phyloP scores from a whole-genome alignment of 2,329 filamentous ascomycete genomes.

The Chalaropsis ovoidea region DNA sequence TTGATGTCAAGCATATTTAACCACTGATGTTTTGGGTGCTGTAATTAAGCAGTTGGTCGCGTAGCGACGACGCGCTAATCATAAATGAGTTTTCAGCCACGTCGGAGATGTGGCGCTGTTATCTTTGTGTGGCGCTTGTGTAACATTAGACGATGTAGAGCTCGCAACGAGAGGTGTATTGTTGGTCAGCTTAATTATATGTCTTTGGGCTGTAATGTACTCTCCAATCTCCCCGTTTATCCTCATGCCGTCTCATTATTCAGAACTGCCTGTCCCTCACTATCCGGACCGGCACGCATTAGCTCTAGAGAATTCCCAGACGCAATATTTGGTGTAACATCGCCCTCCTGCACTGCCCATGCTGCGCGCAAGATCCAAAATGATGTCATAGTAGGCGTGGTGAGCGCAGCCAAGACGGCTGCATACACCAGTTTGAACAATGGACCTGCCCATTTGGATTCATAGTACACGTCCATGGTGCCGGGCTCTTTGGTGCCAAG shows the following conservation, averaged over 20 bases:
- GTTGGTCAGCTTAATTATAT: not conserved
- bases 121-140: not conserved
- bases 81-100: not conserved
- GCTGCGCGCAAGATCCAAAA: conserved; percentile 45
- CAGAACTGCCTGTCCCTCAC: too few species aligned
- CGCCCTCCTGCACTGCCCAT: conserved; percentile 13
- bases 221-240: not conserved
- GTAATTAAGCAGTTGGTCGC: not conserved
- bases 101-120: not conserved
- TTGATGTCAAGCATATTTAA: not conserved
- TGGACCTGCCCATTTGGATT: conserved; percentile 38
- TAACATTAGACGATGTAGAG: not conserved
- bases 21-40: too few species aligned
- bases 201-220: not conserved
- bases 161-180: too few species aligned
- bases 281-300: not conserved
- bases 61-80: not conserved
- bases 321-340: not conserved
- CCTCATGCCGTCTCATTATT: not conserved
- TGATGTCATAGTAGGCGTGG: conserved; percentile 40
- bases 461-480: conserved; percentile 39
- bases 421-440: conserved; percentile 44
- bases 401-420: conserved; percentile 38
- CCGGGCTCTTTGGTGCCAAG: conserved; percentile 31
- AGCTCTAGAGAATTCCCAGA: not conserved